These are phyloP conservation scores for Salix exigua DNA, from an alignment of 345 rosid species.

Conservation along the genomic window DNA sequence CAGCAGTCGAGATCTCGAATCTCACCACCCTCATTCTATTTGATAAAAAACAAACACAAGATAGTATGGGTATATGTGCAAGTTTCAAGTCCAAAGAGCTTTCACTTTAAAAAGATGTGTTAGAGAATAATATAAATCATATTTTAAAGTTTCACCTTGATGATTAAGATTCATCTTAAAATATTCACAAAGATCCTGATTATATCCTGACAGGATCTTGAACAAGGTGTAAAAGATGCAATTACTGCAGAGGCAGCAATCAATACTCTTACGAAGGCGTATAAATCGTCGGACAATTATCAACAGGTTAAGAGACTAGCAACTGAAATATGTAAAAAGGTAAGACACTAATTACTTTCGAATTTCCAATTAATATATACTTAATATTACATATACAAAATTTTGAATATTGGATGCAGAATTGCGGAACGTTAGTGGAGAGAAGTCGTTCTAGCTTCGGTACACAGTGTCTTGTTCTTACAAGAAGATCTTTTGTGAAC, in stretches of 20 bases:
- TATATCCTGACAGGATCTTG: conserved; percentile 34
- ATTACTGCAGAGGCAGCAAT: conserved; percentile 41
- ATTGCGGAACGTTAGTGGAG: conserved; percentile 13
- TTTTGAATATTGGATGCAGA: conserved; percentile 3
- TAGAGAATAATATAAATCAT: too few relatives aligned
- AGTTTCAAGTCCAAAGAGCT: too few relatives aligned
- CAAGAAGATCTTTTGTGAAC: conserved; percentile 48
- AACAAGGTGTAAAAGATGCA: conserved; percentile 27
- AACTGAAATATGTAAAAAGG: conserved; percentile 30
- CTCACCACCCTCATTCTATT: too few relatives aligned
- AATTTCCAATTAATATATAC: neutral
- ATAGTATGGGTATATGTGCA: too few relatives aligned
- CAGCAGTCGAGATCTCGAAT: too few relatives aligned
- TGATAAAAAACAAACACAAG: too few relatives aligned
- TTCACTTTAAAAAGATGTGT: too few relatives aligned
- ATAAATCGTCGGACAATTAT: conserved; percentile 29
- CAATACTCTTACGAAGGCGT: conserved; percentile 31
- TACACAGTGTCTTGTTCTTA: conserved; percentile 39
- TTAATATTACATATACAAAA: neutral
- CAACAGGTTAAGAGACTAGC: conserved; percentile 28
- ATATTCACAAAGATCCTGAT: neutral
- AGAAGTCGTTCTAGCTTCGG: conserved; percentile 34
- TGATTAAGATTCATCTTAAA: neutral
- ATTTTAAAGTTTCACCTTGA: too few relatives aligned
- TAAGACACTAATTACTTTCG: neutral